phyloP scores from a whole-genome alignment of 2,329 filamentous ascomycete genomes.

The Ilyonectria mors-panacis region DNA sequence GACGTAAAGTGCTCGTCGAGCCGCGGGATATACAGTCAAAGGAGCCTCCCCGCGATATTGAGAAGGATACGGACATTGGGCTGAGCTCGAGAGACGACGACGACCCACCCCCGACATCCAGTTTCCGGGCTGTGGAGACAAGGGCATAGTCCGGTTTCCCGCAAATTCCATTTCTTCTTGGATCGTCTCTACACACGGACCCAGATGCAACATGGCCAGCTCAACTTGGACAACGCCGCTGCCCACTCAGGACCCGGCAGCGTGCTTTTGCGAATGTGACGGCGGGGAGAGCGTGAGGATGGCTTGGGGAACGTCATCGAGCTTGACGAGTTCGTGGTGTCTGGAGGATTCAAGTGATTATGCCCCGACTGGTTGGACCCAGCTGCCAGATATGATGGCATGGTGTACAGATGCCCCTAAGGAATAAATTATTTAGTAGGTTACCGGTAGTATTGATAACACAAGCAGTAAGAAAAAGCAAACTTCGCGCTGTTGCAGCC shows the following conservation, averaged over 20 bases:
- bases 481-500: no score
- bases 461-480: background rate
- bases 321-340: background rate
- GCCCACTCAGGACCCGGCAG: background rate
- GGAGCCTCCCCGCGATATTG: no score
- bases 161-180: background rate
- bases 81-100: no score
- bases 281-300: background rate
- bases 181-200: background rate
- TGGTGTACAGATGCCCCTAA: background rate
- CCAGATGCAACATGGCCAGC: background rate
- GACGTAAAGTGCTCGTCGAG: no score
- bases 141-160: no score
- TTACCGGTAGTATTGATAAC: background rate
- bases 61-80: no score
- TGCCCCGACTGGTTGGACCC: background rate
- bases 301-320: background rate
- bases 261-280: background rate
- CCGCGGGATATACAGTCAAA: no score
- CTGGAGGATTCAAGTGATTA: background rate
- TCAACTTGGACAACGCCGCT: background rate
- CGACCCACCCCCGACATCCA: no score
- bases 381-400: background rate
- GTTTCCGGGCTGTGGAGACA: no score
- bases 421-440: background rate